phyloP scores from a whole-genome alignment of 352 stramenopile species.

The Elongisporangium undulatum region DNA sequence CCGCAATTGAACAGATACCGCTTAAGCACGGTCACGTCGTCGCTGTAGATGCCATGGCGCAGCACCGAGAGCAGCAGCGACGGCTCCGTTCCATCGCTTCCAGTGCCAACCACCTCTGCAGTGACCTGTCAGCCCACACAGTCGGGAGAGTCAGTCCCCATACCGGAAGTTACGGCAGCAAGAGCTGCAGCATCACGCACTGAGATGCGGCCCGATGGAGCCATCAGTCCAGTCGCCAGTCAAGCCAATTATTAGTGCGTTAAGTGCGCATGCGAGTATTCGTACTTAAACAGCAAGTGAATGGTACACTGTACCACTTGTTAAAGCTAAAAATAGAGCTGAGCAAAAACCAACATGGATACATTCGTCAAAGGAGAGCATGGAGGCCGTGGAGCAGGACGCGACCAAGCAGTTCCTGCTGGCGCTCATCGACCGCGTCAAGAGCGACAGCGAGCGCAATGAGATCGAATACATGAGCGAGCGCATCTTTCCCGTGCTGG shows the following conservation, averaged over 20 bases:
- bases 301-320: not conserved
- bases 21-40: slow-evolving; percentile 51
- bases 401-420: slow-evolving; percentile 22
- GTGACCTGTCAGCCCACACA: slow-evolving; percentile 19
- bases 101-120: slow-evolving; percentile 55
- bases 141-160: not conserved
- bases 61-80: slow-evolving; percentile 66
- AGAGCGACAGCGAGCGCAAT: slow-evolving; percentile 18
- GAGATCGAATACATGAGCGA: slow-evolving; percentile 52
- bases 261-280: not conserved
- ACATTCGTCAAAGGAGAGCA: not conserved
- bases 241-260: not conserved
- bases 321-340: slow-evolving; percentile 1
- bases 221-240: not conserved
- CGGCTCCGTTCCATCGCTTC: slow-evolving; percentile 60
- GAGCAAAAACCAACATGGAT: slow-evolving; percentile 2
- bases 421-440: slow-evolving; percentile 26
- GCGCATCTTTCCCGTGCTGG: slow-evolving; percentile 47
- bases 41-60: slow-evolving; percentile 58
- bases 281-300: not conserved
- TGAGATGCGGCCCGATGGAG: not conserved
- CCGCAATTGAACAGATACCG: slow-evolving; percentile 73
- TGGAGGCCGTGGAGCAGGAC: not conserved
- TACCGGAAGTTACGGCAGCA: not conserved
- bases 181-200: not conserved